Evolutionary conservation across 306 rosid genomes (phyloP).

Genomic region (Amphicarpaea edgeworthii): DNA sequence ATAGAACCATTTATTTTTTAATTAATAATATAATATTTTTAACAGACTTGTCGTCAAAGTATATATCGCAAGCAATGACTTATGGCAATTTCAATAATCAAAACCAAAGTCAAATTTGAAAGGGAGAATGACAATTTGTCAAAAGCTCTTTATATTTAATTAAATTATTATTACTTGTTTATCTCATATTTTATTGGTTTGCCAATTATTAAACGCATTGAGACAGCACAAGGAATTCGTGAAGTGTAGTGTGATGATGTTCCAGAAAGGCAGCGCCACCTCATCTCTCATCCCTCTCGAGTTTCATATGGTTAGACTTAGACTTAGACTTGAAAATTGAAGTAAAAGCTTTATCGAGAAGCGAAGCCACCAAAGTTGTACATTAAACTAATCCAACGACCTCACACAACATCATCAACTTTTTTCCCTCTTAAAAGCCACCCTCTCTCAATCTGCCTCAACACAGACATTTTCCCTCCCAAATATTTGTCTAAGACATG

Average conservation of each 20-base stretch:
- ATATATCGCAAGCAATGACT: background rate
- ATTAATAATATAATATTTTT: background rate
- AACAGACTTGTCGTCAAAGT: background rate
- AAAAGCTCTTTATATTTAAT: background rate
- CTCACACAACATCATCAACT: background rate
- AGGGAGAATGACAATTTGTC: background rate
- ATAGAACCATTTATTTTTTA: background rate
- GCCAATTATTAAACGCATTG: background rate
- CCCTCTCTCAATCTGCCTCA: background rate
- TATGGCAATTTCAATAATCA: background rate
- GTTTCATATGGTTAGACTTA: constrained; percentile 30
- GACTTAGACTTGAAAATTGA: too few relatives aligned
- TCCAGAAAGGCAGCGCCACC: constrained; percentile 41
- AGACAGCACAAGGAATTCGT: background rate
- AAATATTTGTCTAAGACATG: constrained; percentile 54
- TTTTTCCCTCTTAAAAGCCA: constrained; percentile 16
- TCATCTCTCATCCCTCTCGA: background rate
- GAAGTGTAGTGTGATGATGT: background rate
- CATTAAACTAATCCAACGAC: background rate
- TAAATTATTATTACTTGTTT: too few relatives aligned
- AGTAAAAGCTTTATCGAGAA: background rate
- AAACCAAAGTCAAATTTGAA: background rate
- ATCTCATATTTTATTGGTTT: too few relatives aligned
- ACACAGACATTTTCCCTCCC: constrained; percentile 21
- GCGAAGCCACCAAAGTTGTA: constrained; percentile 29